Base-by-base conservation (phyloP, 148 eudicot genomes). In the Fagopyrum tataricum region DNA sequence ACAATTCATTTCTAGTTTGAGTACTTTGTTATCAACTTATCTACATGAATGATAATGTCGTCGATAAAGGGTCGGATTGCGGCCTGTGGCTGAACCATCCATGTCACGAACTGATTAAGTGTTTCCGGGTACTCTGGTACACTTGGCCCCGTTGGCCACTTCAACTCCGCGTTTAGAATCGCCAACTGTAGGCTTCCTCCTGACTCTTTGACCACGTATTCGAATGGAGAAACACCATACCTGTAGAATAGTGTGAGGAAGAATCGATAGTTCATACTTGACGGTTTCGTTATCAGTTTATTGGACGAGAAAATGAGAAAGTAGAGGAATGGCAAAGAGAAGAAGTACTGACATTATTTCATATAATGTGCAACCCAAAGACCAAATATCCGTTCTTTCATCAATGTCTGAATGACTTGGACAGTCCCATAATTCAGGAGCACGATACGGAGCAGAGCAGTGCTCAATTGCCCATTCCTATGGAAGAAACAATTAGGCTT, bases 391-490 rank as follows among this genome's bases (percentile, higher is more conserved):
- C 77, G 96, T 89, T 86, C 96, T 87, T 84, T 94, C 98, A 76
- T 94, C 98, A 31, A 94, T 88, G 75, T 87, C 91, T 24, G 91
- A 85, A 70, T 88, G 88, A 79, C 97, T 91, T 66, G 97, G 97
- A 84, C 97, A 89, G 70, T 94, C 98, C 98, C 98, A 94, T 70
- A 94, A 80, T 75, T 94, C 98, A 76, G 97, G 98, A 81, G 98
- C 96, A 51, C 98, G 91, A 79, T 76, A 94, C 23, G 98, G 93
- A 18, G 97, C 98, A 39, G 96, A 89, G 75, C 97, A 90, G 77
- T 91, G 97, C 77, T 91, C 98, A 74, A 93, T 80, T 75, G 98
- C 97, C 98, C 98, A 94, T 84, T 91, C 98, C 98, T 94, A 78
- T 78, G 78, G 76, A 79, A 31, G 7, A 5, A 37, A 2, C 61